Percentiles rank a stretch among this genome's conserved stretches.
These are phyloP conservation scores for Flaveria brownii DNA, from an alignment of 129 eudicot genomes.

Conservation along the genomic window DNA sequence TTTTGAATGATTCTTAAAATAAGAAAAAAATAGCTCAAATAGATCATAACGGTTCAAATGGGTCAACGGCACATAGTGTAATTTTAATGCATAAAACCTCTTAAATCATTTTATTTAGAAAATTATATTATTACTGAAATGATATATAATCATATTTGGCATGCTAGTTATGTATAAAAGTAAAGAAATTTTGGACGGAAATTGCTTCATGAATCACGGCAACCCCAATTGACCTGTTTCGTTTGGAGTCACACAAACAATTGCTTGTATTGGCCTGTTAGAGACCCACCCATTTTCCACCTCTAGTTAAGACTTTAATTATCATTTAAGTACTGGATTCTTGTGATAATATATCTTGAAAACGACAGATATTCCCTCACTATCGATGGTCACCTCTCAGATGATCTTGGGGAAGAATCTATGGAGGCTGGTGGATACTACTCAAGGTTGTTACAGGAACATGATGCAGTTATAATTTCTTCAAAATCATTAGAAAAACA, in stretches of 20 bases:
- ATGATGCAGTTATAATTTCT: conserved; percentile 72
- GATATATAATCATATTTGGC: not conserved
- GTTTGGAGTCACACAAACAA: too few relatives aligned
- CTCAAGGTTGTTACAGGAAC: conserved; percentile 73
- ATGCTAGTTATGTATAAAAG: not conserved
- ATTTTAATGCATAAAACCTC: not conserved
- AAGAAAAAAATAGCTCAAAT: not conserved
- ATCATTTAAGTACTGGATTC: not conserved
- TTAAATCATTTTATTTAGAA: not conserved
- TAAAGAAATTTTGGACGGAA: not conserved
- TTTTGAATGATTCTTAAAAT: not conserved
- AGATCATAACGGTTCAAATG: not conserved
- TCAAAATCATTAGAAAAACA: conserved; percentile 38
- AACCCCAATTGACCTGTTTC: not conserved
- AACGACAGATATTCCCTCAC: conserved; percentile 80
- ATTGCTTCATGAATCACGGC: not conserved
- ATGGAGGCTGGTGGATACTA: conserved; percentile 78
- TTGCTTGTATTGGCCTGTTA: not conserved
- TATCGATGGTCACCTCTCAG: conserved; percentile 49
- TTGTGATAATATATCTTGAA: conserved; percentile 20
- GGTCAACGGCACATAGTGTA: not conserved
- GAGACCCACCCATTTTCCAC: not conserved
- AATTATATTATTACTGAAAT: not conserved
- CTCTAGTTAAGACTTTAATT: conserved; percentile 8
- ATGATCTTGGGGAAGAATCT: conserved; percentile 62